Percentiles rank a stretch among this genome's conserved stretches.
Evolutionary conservation across 352 stramenopile species (phyloP).

Genomic region (Globisporangium rhizosaccharum): DNA sequence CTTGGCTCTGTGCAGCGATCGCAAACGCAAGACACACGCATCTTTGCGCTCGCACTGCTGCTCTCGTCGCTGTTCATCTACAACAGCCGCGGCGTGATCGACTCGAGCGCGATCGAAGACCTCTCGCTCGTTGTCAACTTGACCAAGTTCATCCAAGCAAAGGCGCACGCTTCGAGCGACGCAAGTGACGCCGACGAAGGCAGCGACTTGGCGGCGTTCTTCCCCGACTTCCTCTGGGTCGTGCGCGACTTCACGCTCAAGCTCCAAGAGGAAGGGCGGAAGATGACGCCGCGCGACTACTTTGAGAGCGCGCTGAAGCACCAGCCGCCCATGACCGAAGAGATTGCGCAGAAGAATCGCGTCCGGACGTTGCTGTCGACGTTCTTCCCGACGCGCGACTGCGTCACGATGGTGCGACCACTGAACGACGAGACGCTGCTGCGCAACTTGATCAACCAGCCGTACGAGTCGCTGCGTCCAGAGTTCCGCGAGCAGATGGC

Average conservation of each 20-base stretch:
- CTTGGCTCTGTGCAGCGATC: slow-evolving; percentile 57
- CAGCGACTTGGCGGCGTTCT: slow-evolving; percentile 50
- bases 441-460: slow-evolving; percentile 42
- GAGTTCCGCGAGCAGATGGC: slow-evolving; percentile 68
- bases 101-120: slow-evolving; percentile 64
- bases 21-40: slow-evolving; percentile 64
- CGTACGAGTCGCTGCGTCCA: slow-evolving; percentile 45
- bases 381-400: slow-evolving; percentile 76
- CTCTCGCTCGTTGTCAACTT: slow-evolving; percentile 78
- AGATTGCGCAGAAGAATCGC: slow-evolving; percentile 53
- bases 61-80: slow-evolving; percentile 74
- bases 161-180: slow-evolving; percentile 14
- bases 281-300: slow-evolving; percentile 62
- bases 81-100: slow-evolving; percentile 74
- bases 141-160: slow-evolving; percentile 64
- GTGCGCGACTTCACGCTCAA: slow-evolving; percentile 88
- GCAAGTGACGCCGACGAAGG: slow-evolving; percentile 1
- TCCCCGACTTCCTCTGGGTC: slow-evolving; percentile 81
- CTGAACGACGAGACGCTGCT: slow-evolving; percentile 61
- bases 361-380: slow-evolving; percentile 50
- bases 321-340: slow-evolving; percentile 34
- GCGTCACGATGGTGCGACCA: slow-evolving; percentile 72
- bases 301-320: slow-evolving; percentile 71
- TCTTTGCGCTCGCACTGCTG: slow-evolving; percentile 66
- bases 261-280: slow-evolving; percentile 53